Conservation (phyloP, 73 alveolate genomes). For the Tetrahymena elliotti region DNA sequence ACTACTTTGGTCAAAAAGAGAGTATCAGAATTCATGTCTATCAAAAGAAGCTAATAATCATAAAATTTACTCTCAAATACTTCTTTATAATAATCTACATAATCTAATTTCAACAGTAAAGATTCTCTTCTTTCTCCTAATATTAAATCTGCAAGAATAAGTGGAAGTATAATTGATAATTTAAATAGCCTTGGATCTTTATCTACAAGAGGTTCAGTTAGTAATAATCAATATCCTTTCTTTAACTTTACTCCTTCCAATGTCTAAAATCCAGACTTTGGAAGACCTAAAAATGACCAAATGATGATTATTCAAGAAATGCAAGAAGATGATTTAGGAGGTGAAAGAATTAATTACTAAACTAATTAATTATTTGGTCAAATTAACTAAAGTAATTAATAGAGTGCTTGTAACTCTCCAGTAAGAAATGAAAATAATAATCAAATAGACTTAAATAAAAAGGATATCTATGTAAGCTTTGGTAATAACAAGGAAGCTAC, state of each 20-base stretch:
- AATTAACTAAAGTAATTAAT: background rate
- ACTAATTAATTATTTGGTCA: background rate
- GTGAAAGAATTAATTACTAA: background rate
- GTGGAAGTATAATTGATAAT: background rate
- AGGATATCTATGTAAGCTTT: background rate
- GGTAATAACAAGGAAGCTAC: background rate
- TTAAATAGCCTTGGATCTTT: background rate
- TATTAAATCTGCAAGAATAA: background rate
- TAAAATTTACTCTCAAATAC: background rate
- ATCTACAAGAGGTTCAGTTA: background rate
- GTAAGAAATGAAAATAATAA: background rate
- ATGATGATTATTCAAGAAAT: background rate
- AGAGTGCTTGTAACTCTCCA: background rate
- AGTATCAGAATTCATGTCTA: background rate
- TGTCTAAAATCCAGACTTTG: background rate
- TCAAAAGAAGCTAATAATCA: background rate
- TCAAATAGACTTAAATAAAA: background rate
- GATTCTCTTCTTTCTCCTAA: background rate
- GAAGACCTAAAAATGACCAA: background rate
- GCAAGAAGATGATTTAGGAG: background rate
- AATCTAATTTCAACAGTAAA: background rate
- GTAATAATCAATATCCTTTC: background rate
- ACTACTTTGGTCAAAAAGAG: background rate
- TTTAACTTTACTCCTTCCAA: background rate
- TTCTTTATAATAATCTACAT: background rate